Evolutionary conservation across 208 protist species (phyloP).

Genomic region (Borovskyia barvae): DNA sequence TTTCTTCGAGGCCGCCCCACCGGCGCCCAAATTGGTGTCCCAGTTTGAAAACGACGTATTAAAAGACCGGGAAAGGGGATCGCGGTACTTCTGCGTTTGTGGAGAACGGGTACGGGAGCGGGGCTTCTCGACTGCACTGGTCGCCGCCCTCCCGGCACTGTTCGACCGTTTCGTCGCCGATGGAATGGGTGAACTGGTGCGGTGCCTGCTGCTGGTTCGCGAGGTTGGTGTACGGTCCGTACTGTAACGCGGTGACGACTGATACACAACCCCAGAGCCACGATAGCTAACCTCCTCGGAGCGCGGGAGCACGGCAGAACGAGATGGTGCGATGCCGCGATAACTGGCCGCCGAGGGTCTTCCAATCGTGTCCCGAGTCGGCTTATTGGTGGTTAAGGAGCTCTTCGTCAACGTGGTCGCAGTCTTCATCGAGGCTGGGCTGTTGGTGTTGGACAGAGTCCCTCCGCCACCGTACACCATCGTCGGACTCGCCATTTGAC

Average conservation of each 20-base stretch:
- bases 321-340: constrained; percentile 55
- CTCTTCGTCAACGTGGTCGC: neutral
- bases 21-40: constrained; percentile 4
- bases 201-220: constrained; percentile 20
- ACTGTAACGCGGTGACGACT: constrained; percentile 9
- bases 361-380: constrained; percentile 1
- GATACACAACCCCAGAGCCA: constrained; percentile 1
- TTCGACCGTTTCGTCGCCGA: constrained; percentile 4
- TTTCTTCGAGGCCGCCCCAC: constrained; percentile 17
- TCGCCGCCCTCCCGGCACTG: neutral
- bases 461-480: constrained; percentile 1
- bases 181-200: constrained; percentile 15
- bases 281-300: neutral
- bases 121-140: constrained; percentile 3
- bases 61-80: constrained; percentile 2
- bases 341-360: constrained; percentile 33
- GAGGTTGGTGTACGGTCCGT: neutral
- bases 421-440: no score
- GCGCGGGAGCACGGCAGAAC: constrained; percentile 18
- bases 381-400: constrained; percentile 1
- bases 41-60: constrained; percentile 21
- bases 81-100: constrained; percentile 16
- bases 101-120: constrained; percentile 15
- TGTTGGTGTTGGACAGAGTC: no score
- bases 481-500: constrained; percentile 8